A percentile compares a stretch with the other conserved stretches of the same genome.
Conservation (phyloP, 352 stramenopile genomes). For the Nothophytophthora sp. region DNA sequence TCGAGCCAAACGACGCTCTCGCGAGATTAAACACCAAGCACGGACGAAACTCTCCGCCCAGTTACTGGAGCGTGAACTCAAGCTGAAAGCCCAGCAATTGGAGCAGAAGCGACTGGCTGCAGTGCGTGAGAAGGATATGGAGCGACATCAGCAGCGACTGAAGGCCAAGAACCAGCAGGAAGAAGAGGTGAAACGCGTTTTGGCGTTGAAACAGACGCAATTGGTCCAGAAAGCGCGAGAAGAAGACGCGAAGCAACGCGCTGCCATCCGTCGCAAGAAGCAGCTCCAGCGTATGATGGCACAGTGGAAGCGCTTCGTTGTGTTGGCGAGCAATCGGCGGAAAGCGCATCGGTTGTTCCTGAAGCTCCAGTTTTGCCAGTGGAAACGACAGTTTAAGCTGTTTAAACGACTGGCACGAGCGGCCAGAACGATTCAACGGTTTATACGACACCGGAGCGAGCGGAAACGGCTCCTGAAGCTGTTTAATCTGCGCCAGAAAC, state of each 20-base stretch:
- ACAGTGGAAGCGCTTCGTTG: slow-evolving; percentile 41
- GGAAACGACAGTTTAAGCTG: slow-evolving; percentile 39
- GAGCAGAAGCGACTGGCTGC: slow-evolving; percentile 61
- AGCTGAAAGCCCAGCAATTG: slow-evolving; percentile 49
- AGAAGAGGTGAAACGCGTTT: slow-evolving; percentile 29
- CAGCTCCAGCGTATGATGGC: slow-evolving; percentile 21
- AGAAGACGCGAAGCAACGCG: slow-evolving; percentile 48
- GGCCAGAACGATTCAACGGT: slow-evolving; percentile 40
- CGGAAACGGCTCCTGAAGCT: slow-evolving; percentile 29
- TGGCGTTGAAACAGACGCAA: slow-evolving; percentile 47
- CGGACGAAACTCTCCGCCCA: slow-evolving; percentile 48
- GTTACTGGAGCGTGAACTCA: slow-evolving; percentile 50
- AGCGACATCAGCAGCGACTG: slow-evolving; percentile 62
- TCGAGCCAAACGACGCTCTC: slow-evolving; percentile 38
- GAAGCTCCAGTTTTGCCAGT: slow-evolving; percentile 62
- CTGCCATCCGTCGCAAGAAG: slow-evolving; percentile 23
- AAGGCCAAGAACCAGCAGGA: slow-evolving; percentile 52
- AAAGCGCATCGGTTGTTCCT: slow-evolving; percentile 63
- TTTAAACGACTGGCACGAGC: slow-evolving; percentile 29
- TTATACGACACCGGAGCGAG: slow-evolving; percentile 20
- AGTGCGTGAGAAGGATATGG: slow-evolving; percentile 51
- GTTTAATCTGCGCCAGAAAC: slow-evolving; percentile 48
- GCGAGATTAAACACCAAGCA: slow-evolving; percentile 47
- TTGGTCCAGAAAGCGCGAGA: slow-evolving; percentile 48
- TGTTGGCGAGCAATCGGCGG: slow-evolving; percentile 33